Evolutionary conservation across 805 yeast genomes (phyloP).

Genomic region (Lachancea fermentati): DNA sequence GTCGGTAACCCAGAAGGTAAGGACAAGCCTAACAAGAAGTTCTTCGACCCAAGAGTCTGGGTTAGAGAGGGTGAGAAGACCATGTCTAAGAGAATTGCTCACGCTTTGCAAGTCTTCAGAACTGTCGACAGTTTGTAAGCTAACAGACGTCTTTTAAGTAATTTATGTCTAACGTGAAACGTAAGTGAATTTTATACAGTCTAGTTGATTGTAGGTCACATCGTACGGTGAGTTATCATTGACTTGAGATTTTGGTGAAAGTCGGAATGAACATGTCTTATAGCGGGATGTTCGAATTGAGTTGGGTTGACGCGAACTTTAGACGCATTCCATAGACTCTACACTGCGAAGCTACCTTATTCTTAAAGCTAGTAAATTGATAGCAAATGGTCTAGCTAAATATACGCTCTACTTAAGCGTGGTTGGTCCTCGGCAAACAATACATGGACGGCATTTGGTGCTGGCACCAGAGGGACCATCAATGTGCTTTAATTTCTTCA

Average conservation of each 20-base stretch:
- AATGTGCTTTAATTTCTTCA: neutral
- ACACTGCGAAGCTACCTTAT: too few species aligned
- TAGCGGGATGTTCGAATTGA: too few species aligned
- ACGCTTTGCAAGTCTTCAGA: conserved; percentile 84
- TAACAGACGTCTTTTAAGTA: neutral
- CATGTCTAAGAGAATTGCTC: conserved; percentile 79
- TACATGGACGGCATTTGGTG: neutral
- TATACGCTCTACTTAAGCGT: too few species aligned
- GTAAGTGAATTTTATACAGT: neutral
- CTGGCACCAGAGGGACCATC: neutral
- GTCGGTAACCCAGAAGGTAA: conserved; percentile 99
- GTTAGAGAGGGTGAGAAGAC: conserved; percentile 99
- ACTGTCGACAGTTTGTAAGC: conserved; percentile 40
- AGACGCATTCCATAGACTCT: too few species aligned
- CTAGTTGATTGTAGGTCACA: too few species aligned
- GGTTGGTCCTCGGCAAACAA: neutral
- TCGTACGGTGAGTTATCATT: too few species aligned
- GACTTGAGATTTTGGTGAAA: too few species aligned
- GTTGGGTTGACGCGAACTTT: too few species aligned
- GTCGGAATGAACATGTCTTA: too few species aligned
- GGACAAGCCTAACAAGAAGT: conserved; percentile 99
- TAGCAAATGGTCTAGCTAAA: too few species aligned
- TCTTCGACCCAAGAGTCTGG: conserved; percentile 99
- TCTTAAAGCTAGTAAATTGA: too few species aligned
- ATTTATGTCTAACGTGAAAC: conserved; percentile 8